phyloP scores from a whole-genome alignment of 148 eudicot genomes.

The Fagopyrum homotropicum region DNA sequence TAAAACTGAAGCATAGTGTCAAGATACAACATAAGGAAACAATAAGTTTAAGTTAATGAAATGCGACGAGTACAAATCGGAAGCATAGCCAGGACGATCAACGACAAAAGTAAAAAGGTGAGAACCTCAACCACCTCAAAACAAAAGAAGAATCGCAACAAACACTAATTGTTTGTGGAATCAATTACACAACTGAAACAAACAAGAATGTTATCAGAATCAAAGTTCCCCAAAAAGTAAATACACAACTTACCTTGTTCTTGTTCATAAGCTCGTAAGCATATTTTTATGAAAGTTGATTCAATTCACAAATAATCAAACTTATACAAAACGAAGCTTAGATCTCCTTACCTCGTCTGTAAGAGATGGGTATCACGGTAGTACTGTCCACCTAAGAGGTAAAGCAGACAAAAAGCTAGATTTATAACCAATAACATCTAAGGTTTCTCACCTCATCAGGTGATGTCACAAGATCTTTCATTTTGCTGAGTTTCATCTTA shows the following conservation, averaged over 20 bases:
- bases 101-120: not conserved
- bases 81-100: not conserved
- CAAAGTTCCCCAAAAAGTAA: not conserved
- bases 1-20: constrained; percentile 73
- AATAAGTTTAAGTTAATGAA: not conserved
- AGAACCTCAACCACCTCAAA: not conserved
- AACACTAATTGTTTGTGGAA: not conserved
- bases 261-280: not conserved
- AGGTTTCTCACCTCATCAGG: constrained; percentile 50
- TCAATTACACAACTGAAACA: not conserved
- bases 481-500: too few species aligned
- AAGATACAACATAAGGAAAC: constrained; percentile 36
- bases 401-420: constrained; percentile 16
- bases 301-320: not conserved
- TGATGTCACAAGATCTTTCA: constrained; percentile 75
- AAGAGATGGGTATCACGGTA: constrained; percentile 76
- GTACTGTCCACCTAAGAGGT: constrained; percentile 52
- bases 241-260: not conserved
- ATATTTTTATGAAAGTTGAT: too few species aligned
- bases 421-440: not conserved
- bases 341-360: constrained; percentile 66
- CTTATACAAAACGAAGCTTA: not conserved
- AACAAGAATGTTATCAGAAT: not conserved
- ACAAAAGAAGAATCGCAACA: not conserved
- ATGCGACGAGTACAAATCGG: not conserved